Evolutionary conservation across 2,329 filamentous ascomycete species (phyloP).

Genomic region (Fonsecaea pedrosoi): DNA sequence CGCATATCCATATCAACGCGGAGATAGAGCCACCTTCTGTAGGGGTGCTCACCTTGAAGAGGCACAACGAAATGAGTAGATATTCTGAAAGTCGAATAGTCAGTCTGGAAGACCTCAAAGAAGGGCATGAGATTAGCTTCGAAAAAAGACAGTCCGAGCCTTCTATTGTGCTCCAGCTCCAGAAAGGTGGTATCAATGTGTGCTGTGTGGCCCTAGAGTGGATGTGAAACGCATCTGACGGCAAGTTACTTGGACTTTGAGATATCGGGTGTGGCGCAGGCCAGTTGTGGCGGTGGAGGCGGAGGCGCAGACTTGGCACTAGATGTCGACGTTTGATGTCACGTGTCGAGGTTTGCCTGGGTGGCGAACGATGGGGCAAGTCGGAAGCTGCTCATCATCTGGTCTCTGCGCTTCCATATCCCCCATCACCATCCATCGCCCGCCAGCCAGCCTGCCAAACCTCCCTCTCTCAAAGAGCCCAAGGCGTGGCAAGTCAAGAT

Average conservation of each 20-base stretch:
- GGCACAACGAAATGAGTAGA: not conserved
- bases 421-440: constrained; percentile 7
- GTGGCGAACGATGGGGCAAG: constrained; percentile 9
- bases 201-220: constrained; percentile 15
- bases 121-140: constrained; percentile 16
- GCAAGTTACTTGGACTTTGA: too few relatives aligned
- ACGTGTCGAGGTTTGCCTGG: not conserved
- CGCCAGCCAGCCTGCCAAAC: constrained; percentile 16
- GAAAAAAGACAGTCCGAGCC: constrained; percentile 5
- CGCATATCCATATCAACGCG: constrained; percentile 3
- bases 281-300: not conserved
- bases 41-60: constrained; percentile 6
- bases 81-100: constrained; percentile 3
- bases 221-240: not conserved
- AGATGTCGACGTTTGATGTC: not conserved
- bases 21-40: constrained; percentile 16
- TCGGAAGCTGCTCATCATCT: constrained; percentile 16
- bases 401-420: constrained; percentile 11
- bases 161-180: constrained; percentile 14
- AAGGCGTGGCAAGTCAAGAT: constrained; percentile 12
- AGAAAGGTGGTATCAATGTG: not conserved
- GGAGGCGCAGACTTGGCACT: not conserved
- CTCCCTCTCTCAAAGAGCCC: not conserved
- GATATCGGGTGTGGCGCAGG: too few relatives aligned
- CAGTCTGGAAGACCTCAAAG: constrained; percentile 12